phyloP scores from a whole-genome alignment of 169 alveolate species.

The Eimeria maxima region DNA sequence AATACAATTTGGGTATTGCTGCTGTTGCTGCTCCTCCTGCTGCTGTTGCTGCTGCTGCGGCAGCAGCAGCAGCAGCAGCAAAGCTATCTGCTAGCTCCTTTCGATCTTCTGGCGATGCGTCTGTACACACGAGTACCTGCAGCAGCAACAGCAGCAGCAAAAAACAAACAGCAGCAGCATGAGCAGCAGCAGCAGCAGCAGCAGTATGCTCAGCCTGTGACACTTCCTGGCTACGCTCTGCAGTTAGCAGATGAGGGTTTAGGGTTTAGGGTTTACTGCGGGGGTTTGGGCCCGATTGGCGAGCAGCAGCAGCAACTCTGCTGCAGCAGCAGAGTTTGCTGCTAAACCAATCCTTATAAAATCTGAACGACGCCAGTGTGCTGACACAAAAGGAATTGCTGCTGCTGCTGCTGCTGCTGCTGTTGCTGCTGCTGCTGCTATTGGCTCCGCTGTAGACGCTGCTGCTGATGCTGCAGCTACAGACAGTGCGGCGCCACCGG shows the following conservation, averaged over 20 bases:
- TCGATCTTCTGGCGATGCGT: not conserved
- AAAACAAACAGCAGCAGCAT: not conserved
- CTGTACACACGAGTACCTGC: conserved; percentile 27
- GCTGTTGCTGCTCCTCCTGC: not conserved
- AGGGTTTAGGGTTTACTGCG: not conserved
- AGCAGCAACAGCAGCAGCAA: not conserved
- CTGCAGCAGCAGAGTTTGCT: not conserved
- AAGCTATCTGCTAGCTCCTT: not conserved
- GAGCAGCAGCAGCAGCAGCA: conserved; percentile 1
- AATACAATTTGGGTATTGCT: not conserved
- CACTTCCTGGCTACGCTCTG: not conserved
- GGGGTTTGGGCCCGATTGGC: not conserved
- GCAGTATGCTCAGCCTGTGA: not conserved
- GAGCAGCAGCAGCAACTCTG: not conserved
- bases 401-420: conserved; percentile 25
- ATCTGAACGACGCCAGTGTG: not conserved
- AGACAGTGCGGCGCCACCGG: too few species aligned
- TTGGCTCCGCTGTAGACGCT: not conserved
- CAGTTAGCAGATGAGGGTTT: not conserved
- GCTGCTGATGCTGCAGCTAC: not conserved
- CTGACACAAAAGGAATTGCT: not conserved
- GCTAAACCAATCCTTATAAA: not conserved
- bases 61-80: not conserved
- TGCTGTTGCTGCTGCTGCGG: not conserved
- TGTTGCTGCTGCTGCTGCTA: not conserved